Conservation (phyloP, 2,329 filamentous ascomycete genomes). For the Fusarium sororula region DNA sequence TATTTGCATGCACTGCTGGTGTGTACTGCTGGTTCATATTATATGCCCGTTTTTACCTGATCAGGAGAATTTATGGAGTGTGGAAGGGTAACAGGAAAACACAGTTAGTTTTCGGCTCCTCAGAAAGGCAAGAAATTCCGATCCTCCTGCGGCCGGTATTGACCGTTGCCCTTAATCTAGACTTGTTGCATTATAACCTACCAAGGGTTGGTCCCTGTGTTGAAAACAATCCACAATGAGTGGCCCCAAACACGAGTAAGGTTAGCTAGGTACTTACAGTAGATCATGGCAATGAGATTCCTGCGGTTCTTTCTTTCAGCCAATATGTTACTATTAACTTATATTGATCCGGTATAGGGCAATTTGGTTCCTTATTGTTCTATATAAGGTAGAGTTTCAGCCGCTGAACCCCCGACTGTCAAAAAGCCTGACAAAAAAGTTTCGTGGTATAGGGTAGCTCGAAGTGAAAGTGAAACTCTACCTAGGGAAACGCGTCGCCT, state of each 20-base stretch:
- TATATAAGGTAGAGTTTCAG: not conserved
- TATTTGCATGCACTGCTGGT: not conserved
- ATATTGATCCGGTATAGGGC: no score
- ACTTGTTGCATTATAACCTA: no score
- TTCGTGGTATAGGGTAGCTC: constrained; percentile 16
- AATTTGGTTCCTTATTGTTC: not conserved
- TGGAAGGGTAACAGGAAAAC: not conserved
- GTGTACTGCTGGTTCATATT: no score
- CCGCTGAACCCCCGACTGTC: not conserved
- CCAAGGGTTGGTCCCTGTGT: not conserved
- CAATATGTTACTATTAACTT: not conserved
- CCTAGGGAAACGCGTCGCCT: not conserved
- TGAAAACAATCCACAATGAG: not conserved
- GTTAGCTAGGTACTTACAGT: no score
- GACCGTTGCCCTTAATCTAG: not conserved
- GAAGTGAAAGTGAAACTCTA: not conserved
- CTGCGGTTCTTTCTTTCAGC: not conserved
- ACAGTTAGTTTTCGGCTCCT: not conserved
- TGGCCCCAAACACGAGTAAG: not conserved
- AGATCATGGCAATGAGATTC: not conserved
- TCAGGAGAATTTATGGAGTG: not conserved
- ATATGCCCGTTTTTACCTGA: not conserved
- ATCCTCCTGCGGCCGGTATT: not conserved
- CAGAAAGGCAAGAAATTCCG: not conserved
- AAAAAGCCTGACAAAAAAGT: not conserved